Evolutionary conservation across 2,329 filamentous ascomycete species (phyloP), one percentile per base, ranked within the genome.

Genomic region (Fusarium subtropicale): DNA sequence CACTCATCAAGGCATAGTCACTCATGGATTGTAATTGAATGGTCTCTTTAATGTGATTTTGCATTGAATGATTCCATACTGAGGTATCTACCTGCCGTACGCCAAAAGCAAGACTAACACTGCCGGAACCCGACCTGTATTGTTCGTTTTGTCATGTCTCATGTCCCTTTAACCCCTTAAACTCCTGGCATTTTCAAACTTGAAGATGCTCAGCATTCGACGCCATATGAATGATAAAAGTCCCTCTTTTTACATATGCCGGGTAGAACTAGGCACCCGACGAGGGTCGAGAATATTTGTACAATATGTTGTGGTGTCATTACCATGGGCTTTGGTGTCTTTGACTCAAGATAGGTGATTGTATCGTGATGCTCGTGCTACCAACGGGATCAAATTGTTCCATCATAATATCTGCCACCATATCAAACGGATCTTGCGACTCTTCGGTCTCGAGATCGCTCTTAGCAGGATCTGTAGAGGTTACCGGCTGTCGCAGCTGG

Each of bases 321-420:
- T 61, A 76, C 76, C 74, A 78, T 20, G 70, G 72, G 57, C 69
- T 76, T 48, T 77, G 75, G 10, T 47, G 53, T 22, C 66, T 71
- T 45, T 75, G 73, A 26, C 60, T 55, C 28, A 65, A 44, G 48
- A 65, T 60, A 7, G 54, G 56, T 18, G 47, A 54, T 38, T 48
- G 67, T 34, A 59, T 45, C 5, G 16, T 39, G 64, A 41, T 28
- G 11, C 39, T 28, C 13, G 28, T 39, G 11, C 34, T 15, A 22
- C 24, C 26, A 38, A 38, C n/a, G 18, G 24, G 22, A 33, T 48
- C 48, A 15, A 47, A 56, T 48, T 28, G 33, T 20, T 48, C 42
- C 18, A 47, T 80, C 78, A 13, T 75, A 72, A 57, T 71, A 36
- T 81, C 79, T 33, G 80, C 77, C 5, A 79, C 76, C 68, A 80